These are phyloP conservation scores for Didymella pomorum DNA, from an alignment of 2,329 filamentous ascomycete genomes.

Conservation along the genomic window DNA sequence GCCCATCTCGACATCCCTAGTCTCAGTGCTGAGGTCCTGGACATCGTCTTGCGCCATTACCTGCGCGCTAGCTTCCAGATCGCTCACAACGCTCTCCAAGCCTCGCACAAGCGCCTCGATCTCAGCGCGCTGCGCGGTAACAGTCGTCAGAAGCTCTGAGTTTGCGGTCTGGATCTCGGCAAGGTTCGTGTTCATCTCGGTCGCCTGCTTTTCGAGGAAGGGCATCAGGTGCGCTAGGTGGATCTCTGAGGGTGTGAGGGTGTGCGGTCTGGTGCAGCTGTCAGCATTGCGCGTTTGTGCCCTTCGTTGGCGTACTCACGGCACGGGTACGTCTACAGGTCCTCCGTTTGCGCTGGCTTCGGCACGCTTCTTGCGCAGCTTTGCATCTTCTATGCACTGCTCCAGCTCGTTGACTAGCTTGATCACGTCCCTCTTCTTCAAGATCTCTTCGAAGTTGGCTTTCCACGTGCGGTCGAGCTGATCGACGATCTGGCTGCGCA, in stretches of 20 bases:
- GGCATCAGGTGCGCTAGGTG: conserved; percentile 67
- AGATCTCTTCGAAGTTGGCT: conserved; percentile 67
- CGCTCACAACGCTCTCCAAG: conserved; percentile 64
- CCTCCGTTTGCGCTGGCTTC: conserved; percentile 50
- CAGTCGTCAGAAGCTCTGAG: conserved; percentile 58
- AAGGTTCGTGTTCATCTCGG: conserved; percentile 60
- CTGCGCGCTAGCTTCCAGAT: conserved; percentile 61
- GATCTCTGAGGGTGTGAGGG: conserved; percentile 63
- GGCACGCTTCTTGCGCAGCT: conserved; percentile 58
- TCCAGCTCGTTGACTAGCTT: conserved; percentile 68
- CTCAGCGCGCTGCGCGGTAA: conserved; percentile 64
- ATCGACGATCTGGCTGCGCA: conserved; percentile 66
- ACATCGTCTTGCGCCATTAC: conserved; percentile 52
- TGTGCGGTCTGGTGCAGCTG: conserved; percentile 61
- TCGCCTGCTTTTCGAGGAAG: conserved; percentile 60
- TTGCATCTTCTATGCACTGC: conserved; percentile 66
- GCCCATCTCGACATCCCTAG: conserved; percentile 46
- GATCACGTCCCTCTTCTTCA: conserved; percentile 65
- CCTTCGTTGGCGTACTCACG: conserved; percentile 52
- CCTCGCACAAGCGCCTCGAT: conserved; percentile 63
- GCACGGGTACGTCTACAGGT: conserved; percentile 48
- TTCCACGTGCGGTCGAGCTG: conserved; percentile 65
- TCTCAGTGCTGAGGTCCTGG: conserved; percentile 46
- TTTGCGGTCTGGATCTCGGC: conserved; percentile 62
- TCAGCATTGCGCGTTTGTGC: background rate